Evolutionary conservation across 1,139 yeast species (phyloP), one percentile per base, ranked within the genome.

Genomic region (Pichia terricola): DNA sequence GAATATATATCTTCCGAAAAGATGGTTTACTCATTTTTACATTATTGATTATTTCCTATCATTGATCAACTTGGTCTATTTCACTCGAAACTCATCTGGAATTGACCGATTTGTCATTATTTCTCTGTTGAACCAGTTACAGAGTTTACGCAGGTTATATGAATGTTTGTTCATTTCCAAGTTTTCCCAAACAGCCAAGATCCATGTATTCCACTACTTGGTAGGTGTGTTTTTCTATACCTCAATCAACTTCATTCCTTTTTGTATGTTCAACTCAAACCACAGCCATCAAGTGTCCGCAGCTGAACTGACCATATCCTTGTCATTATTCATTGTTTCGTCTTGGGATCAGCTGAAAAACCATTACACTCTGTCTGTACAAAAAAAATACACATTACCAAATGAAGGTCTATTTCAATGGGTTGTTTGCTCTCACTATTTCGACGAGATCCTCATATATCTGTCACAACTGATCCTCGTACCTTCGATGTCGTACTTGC

Each of bases 351-450:
- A 89, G 61, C 68, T 57, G 50, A 52, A 52, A 26, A 75, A 76
- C 54, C 96, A 89, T 60, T 46, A 49, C 4, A 75, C 79, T 50
- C 67, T 89, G 46, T 72, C 94, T 0, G 53, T 62, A 4, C 66
- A 87, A 37, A 65, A 65, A 26, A 88, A 88, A 60, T 89, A 89
- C 61, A 67, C 79, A 0, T 57, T 75, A 33, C 96, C 96, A 0
- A 57, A 58, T 0, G 61, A 61, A 36, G 70, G 80, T 2, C 56
- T 78, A 40, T 81, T 86, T 59, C 61, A 61, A 36, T 55, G 57
- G 11, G 69, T 76, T 2, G 71, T 82, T 10, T 81, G 88, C 54
- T 89, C 96, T 0, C 96, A 89, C 60, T 89, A 88, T 55, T 66
- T 81, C 22, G 84, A 83, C 53, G 97, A 89, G 58, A 65, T 85